Conservation (phyloP, 495 filamentous ascomycete genomes). For the Emericellopsis terricola region DNA sequence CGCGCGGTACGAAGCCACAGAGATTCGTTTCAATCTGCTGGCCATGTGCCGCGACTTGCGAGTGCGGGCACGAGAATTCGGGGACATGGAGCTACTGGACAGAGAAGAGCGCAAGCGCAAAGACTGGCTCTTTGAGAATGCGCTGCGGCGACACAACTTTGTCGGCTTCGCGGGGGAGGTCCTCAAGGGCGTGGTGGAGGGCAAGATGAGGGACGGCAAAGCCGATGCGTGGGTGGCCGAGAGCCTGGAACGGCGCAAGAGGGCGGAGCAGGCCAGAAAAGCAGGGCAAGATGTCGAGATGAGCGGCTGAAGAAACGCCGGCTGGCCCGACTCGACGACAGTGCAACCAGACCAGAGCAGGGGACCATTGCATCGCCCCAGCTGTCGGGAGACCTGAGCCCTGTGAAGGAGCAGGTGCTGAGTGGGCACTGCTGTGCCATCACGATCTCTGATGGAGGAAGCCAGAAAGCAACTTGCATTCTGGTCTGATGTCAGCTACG, state of each 20-base stretch:
- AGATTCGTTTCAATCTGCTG: slow-evolving; percentile 92
- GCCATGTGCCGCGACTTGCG: slow-evolving; percentile 77
- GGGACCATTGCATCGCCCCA: no score
- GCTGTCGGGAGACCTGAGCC: no score
- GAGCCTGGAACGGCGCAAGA: slow-evolving; percentile 47
- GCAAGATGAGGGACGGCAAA: slow-evolving; percentile 44
- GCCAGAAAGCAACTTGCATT: no score
- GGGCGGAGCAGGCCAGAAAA: slow-evolving; percentile 29
- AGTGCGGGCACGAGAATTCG: slow-evolving; percentile 56
- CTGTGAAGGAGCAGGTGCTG: slow-evolving; percentile 6
- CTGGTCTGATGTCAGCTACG: no score
- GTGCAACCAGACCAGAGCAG: not conserved
- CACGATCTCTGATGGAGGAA: no score
- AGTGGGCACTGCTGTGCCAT: no score
- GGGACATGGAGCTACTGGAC: slow-evolving; percentile 59
- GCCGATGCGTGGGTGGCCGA: slow-evolving; percentile 62
- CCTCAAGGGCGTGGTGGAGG: slow-evolving; percentile 60
- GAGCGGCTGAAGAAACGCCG: slow-evolving; percentile 11
- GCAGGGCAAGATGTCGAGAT: slow-evolving; percentile 23
- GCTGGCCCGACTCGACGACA: not conserved
- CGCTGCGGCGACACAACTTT: slow-evolving; percentile 83
- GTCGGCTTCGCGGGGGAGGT: slow-evolving; percentile 89
- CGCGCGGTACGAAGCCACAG: slow-evolving; percentile 62
- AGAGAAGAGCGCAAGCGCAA: slow-evolving; percentile 70
- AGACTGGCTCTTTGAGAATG: slow-evolving; percentile 93